phyloP scores from a whole-genome alignment of 345 rosid genomes.

The Hypericum perforatum region DNA sequence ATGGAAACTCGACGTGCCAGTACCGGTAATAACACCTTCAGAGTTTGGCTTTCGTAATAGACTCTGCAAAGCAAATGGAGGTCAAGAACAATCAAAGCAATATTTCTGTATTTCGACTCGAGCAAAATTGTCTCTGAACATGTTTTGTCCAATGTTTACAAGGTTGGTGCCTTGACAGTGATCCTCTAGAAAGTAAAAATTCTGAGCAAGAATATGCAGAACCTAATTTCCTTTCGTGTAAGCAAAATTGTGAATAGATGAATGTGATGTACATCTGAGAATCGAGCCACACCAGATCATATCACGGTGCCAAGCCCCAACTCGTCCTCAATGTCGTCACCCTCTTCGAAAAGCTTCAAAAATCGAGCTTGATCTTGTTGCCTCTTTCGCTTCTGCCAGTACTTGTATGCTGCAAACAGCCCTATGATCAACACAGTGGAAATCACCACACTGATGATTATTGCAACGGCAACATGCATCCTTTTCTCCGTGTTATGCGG shows the following conservation, averaged over 20 bases:
- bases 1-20: no score
- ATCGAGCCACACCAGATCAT: slow-evolving; percentile 13
- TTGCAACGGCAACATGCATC: slow-evolving; percentile 35
- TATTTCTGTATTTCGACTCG: no score
- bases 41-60: no score
- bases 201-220: not conserved
- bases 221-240: not conserved
- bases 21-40: no score
- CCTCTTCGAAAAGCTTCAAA: slow-evolving; percentile 80
- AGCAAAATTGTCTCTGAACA: no score
- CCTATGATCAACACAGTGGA: slow-evolving; percentile 28
- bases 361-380: slow-evolving; percentile 85
- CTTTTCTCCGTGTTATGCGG: slow-evolving; percentile 15
- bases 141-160: no score
- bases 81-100: no score
- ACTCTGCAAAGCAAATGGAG: no score
- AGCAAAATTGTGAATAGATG: slow-evolving; percentile 19
- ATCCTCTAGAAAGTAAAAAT: not conserved
- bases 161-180: no score
- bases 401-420: slow-evolving; percentile 32
- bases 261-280: slow-evolving; percentile 26
- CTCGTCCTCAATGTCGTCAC: slow-evolving; percentile 80
- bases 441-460: slow-evolving; percentile 31
- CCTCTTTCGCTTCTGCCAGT: slow-evolving; percentile 69
- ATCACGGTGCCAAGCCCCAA: slow-evolving; percentile 29